Conservation (phyloP, 129 eudicot species). For the Artemisia tridentata region DNA sequence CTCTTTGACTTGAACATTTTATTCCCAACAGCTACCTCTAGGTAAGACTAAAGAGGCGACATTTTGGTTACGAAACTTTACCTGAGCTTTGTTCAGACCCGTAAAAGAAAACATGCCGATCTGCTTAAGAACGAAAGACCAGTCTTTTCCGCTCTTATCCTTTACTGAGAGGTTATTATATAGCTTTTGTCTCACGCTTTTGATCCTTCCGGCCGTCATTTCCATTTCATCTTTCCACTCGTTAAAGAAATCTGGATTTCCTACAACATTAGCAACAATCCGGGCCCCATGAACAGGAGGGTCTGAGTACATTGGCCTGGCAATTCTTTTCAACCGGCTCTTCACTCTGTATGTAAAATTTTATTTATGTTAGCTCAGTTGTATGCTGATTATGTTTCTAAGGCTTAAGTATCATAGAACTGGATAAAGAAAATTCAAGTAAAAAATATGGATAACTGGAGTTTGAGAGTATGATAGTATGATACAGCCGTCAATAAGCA, state of each 20-base stretch:
- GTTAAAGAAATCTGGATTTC: constrained; percentile 66
- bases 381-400: background rate
- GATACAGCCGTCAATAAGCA: too few relatives aligned
- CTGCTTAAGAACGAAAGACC: constrained; percentile 91
- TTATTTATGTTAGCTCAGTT: background rate
- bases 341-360: constrained; percentile 55
- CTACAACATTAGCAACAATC: constrained; percentile 89
- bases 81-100: constrained; percentile 92
- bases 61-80: constrained; percentile 15
- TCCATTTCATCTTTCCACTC: constrained; percentile 99
- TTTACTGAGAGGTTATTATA: constrained; percentile 65
- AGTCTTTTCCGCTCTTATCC: constrained; percentile 85
- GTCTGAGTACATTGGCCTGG: constrained; percentile 98
- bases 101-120: constrained; percentile 99
- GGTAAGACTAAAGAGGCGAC: background rate
- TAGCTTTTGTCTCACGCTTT: constrained; percentile 81
- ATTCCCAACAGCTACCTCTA: too few relatives aligned
- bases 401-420: too few relatives aligned
- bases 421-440: background rate
- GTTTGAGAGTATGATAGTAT: too few relatives aligned
- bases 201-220: constrained; percentile 97
- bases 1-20: too few relatives aligned
- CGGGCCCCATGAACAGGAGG: constrained; percentile 98
- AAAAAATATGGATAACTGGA: too few relatives aligned
- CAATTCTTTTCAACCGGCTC: constrained; percentile 93